Conservation (phyloP, 2,329 filamentous ascomycete species). For the Fusarium succisae region DNA sequence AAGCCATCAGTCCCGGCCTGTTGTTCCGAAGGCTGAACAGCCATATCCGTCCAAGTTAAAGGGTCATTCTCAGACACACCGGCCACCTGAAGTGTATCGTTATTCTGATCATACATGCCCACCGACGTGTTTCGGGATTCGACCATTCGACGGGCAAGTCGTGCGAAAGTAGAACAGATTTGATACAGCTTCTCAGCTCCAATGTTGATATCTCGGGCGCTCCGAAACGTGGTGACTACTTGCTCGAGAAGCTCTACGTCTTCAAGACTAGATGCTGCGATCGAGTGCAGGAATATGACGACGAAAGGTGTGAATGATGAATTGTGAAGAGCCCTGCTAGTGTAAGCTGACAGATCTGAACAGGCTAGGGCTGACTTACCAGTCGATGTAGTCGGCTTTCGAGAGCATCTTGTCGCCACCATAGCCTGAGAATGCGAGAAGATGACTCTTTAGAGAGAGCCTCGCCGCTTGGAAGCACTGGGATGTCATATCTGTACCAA, state of each 20-base stretch:
- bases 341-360: neutral
- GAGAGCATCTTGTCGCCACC: slow-evolving; percentile 9
- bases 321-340: slow-evolving; percentile 31
- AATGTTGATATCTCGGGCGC: slow-evolving; percentile 11
- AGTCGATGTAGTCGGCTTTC: slow-evolving; percentile 32
- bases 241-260: slow-evolving; percentile 18
- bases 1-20: neutral
- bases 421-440: slow-evolving; percentile 27
- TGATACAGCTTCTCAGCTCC: slow-evolving; percentile 29
- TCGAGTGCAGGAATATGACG: slow-evolving; percentile 32
- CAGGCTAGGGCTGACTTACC: neutral
- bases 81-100: slow-evolving; percentile 23
- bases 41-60: neutral
- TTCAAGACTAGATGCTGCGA: slow-evolving; percentile 14
- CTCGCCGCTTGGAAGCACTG: slow-evolving; percentile 31
- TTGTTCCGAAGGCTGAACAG: neutral
- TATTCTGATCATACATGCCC: slow-evolving; percentile 27
- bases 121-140: slow-evolving; percentile 28
- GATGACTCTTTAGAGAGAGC: slow-evolving; percentile 19
- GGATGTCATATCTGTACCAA: slow-evolving; percentile 16
- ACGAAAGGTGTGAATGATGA: slow-evolving; percentile 33
- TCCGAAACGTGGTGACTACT: slow-evolving; percentile 23
- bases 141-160: slow-evolving; percentile 25
- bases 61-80: slow-evolving; percentile 18
- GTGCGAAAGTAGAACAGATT: slow-evolving; percentile 25